Conservation (phyloP, 352 stramenopile genomes). For the Phytophthora citricola region DNA sequence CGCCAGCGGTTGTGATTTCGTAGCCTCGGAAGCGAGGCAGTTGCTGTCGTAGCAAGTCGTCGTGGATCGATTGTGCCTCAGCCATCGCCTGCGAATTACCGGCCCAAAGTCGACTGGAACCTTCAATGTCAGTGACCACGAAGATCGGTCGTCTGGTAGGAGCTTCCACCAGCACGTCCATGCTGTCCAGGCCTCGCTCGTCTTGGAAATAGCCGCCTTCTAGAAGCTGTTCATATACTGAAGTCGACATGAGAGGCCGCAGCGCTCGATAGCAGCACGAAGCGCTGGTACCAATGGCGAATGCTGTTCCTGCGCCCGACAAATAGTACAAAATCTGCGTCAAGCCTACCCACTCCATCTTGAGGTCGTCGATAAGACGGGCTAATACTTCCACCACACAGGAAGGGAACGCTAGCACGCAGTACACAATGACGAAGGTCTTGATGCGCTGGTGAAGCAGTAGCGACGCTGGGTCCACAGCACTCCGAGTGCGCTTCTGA, state of each 20-base stretch:
- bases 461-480: slow-evolving; percentile 53
- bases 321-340: slow-evolving; percentile 68
- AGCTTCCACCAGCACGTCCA: slow-evolving; percentile 51
- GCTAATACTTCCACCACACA: slow-evolving; percentile 56
- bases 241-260: slow-evolving; percentile 60
- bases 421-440: slow-evolving; percentile 74
- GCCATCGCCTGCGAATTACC: slow-evolving; percentile 55
- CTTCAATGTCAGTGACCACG: slow-evolving; percentile 87
- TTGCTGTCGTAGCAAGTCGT: slow-evolving; percentile 68
- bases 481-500: slow-evolving; percentile 46
- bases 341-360: slow-evolving; percentile 53
- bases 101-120: slow-evolving; percentile 74
- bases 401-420: slow-evolving; percentile 66
- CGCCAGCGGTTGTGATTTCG: slow-evolving; percentile 81
- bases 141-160: slow-evolving; percentile 67
- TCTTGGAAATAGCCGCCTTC: slow-evolving; percentile 67
- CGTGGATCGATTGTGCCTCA: slow-evolving; percentile 73
- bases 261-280: slow-evolving; percentile 73
- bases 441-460: slow-evolving; percentile 74
- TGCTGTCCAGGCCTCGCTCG: slow-evolving; percentile 30
- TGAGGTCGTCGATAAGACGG: slow-evolving; percentile 34
- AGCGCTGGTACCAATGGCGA: slow-evolving; percentile 67
- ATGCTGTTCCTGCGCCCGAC: slow-evolving; percentile 59
- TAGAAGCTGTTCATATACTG: slow-evolving; percentile 71
- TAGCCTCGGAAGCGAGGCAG: slow-evolving; percentile 69